Conservation (phyloP, 306 rosid genomes). For the Rosa rugosa region DNA sequence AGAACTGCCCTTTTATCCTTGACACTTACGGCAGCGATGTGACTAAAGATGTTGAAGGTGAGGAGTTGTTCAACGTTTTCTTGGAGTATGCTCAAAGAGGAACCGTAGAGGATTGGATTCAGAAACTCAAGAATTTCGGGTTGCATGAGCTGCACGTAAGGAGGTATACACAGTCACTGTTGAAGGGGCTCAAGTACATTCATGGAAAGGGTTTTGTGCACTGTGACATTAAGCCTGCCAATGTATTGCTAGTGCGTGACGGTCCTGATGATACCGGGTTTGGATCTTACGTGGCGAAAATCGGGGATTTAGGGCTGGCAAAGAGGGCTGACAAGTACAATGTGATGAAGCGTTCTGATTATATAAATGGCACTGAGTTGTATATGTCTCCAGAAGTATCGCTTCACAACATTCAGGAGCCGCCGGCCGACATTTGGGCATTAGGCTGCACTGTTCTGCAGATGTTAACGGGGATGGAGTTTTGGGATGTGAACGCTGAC, state of each 20-base stretch:
- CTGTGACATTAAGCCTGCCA: conserved; percentile 21
- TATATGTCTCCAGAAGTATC: conserved; percentile 17
- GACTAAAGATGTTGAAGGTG: background rate
- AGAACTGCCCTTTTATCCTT: background rate
- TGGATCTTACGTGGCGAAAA: conserved; percentile 8
- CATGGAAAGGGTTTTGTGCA: conserved; percentile 23
- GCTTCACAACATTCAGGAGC: background rate
- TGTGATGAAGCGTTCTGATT: background rate
- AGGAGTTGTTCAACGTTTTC: background rate
- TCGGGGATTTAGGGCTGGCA: conserved; percentile 17
- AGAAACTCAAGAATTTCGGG: background rate
- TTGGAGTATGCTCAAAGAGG: conserved; percentile 23
- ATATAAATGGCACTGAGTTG: background rate
- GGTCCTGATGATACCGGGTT: background rate
- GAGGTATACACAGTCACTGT: background rate
- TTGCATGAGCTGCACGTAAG: conserved; percentile 6
- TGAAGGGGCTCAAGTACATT: conserved; percentile 1
- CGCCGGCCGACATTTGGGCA: conserved; percentile 24
- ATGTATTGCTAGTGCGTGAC: conserved; percentile 3
- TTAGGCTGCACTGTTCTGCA: conserved; percentile 15
- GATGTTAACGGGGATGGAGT: conserved; percentile 7
- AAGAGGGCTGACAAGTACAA: background rate
- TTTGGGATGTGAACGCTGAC: background rate
- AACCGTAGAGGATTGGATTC: background rate
- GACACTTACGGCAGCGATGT: conserved; percentile 4